phyloP scores from a whole-genome alignment of 2,329 filamentous ascomycete genomes.

The Parafenestella ontariensis region DNA sequence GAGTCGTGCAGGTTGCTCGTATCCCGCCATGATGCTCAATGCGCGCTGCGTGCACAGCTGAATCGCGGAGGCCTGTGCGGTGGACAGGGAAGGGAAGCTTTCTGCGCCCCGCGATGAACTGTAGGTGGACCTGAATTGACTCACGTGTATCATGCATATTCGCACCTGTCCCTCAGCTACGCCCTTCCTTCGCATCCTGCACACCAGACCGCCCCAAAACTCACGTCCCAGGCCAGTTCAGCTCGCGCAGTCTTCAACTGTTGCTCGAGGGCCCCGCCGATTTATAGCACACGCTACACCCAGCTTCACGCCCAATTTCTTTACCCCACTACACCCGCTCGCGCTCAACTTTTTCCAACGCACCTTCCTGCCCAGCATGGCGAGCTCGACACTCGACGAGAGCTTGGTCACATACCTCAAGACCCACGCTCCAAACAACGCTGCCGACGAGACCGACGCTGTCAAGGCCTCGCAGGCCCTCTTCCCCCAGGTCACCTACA shows the following conservation, averaged over 20 bases:
- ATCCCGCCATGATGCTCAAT: neutral
- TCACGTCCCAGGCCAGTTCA: slow-evolving; percentile 11
- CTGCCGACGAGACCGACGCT: slow-evolving; percentile 45
- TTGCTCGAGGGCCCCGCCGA: slow-evolving; percentile 10
- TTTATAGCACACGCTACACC: slow-evolving; percentile 17
- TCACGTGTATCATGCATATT: slow-evolving; percentile 40
- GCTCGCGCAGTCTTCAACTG: slow-evolving; percentile 4
- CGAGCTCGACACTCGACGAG: slow-evolving; percentile 45
- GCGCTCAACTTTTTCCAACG: slow-evolving; percentile 40
- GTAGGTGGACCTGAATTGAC: slow-evolving; percentile 31
- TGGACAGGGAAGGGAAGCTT: slow-evolving; percentile 9
- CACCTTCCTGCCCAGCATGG: slow-evolving; percentile 41
- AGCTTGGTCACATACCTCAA: slow-evolving; percentile 45
- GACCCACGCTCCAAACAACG: slow-evolving; percentile 48
- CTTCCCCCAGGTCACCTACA: slow-evolving; percentile 74
- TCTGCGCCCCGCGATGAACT: slow-evolving; percentile 33
- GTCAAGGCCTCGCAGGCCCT: slow-evolving; percentile 65
- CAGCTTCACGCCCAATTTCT: slow-evolving; percentile 32
- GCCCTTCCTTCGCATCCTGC: slow-evolving; percentile 30
- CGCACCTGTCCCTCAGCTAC: slow-evolving; percentile 23
- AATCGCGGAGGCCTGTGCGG: slow-evolving; percentile 27
- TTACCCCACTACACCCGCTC: slow-evolving; percentile 41
- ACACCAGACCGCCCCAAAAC: slow-evolving; percentile 31
- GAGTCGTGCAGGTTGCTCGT: neutral
- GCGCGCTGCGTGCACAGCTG: neutral